These are phyloP conservation scores for Cercospora sp. DNA, from an alignment of 2,329 filamentous ascomycete species.

Conservation along the genomic window DNA sequence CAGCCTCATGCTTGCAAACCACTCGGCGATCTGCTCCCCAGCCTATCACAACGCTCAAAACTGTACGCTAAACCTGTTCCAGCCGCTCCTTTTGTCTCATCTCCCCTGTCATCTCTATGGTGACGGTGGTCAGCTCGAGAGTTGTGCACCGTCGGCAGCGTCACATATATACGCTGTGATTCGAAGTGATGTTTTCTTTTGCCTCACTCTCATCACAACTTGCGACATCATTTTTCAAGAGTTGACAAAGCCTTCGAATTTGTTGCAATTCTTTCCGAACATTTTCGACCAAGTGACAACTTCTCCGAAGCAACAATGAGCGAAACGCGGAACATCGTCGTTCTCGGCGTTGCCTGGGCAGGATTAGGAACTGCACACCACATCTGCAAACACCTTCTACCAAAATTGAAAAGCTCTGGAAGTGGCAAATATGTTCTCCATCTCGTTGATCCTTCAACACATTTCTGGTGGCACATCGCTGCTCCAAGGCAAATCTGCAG, in stretches of 20 bases:
- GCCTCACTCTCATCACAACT: neutral
- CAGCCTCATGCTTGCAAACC: constrained; percentile 2
- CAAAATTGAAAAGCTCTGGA: constrained; percentile 38
- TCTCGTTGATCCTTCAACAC: constrained; percentile 55
- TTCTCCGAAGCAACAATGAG: constrained; percentile 30
- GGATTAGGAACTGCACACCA: constrained; percentile 57
- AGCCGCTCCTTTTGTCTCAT: neutral
- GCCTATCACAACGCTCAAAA: constrained; percentile 1
- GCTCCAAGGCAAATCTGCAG: constrained; percentile 57
- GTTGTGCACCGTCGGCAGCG: neutral
- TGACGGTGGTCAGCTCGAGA: neutral
- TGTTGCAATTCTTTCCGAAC: too few species aligned
- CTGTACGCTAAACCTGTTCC: neutral
- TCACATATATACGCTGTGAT: neutral
- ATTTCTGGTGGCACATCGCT: constrained; percentile 56
- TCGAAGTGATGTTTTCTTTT: neutral
- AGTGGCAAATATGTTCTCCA: constrained; percentile 53
- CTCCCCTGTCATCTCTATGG: constrained; percentile 1
- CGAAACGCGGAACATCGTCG: constrained; percentile 48
- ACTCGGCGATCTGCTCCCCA: neutral
- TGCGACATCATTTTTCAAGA: neutral
- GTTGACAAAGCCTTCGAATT: neutral
- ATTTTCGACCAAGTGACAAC: neutral
- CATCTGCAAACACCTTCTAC: constrained; percentile 55
- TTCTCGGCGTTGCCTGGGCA: constrained; percentile 57